Percentiles rank a stretch among this genome's conserved stretches.
These are phyloP conservation scores for Penicillium paxilli DNA, from an alignment of 495 filamentous ascomycete species.

Conservation along the genomic window DNA sequence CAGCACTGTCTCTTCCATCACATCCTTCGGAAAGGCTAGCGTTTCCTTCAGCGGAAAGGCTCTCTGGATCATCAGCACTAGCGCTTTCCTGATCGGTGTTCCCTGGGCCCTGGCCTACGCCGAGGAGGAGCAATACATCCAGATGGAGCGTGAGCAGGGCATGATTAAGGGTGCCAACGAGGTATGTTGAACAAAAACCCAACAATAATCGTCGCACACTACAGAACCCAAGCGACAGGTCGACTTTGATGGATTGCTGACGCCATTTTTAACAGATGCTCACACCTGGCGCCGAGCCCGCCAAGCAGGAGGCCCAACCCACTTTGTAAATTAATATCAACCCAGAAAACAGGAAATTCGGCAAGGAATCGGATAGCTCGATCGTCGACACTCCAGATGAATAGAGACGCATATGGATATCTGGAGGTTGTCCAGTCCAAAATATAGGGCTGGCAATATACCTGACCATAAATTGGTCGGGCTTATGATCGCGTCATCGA, in stretches of 20 bases:
- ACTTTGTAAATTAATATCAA: slow-evolving; percentile 41
- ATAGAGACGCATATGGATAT: neutral
- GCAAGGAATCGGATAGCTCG: slow-evolving; percentile 8
- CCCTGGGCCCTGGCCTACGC: slow-evolving; percentile 89
- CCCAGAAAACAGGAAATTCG: slow-evolving; percentile 17
- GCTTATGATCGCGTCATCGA: neutral
- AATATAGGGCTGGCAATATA: neutral
- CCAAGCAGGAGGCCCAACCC: slow-evolving; percentile 40
- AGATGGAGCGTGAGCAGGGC: slow-evolving; percentile 96
- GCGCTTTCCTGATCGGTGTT: slow-evolving; percentile 83
- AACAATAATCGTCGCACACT: neutral
- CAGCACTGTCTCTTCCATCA: slow-evolving; percentile 55
- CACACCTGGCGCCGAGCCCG: slow-evolving; percentile 38
- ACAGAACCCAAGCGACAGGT: neutral
- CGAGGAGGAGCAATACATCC: slow-evolving; percentile 92
- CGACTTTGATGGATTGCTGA: slow-evolving; percentile 11
- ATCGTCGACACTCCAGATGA: neutral
- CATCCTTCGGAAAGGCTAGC: slow-evolving; percentile 59
- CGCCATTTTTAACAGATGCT: slow-evolving; percentile 39
- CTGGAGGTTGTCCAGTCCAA: neutral
- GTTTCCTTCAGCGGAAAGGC: slow-evolving; percentile 75
- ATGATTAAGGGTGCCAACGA: slow-evolving; percentile 84
- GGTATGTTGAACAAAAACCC: slow-evolving; percentile 48
- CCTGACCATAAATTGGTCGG: neutral
- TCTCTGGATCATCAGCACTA: slow-evolving; percentile 84